Conservation (phyloP, 208 protist genomes). For the Wallacemonas sp. region DNA sequence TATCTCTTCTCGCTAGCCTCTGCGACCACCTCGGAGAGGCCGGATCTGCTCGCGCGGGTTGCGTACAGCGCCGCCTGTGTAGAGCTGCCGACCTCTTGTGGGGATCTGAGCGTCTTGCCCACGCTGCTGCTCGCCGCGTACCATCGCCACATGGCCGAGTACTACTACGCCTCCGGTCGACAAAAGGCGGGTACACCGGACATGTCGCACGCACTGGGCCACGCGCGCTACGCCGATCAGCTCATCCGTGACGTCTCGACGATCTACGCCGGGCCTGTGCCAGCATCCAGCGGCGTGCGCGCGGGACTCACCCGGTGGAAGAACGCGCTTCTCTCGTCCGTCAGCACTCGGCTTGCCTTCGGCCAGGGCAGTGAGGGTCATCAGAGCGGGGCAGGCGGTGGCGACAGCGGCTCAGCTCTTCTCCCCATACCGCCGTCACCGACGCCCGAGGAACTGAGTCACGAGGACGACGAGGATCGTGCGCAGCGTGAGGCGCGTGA, state of each 20-base stretch:
- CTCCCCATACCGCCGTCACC: constrained; percentile 12
- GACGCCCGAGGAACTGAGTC: neutral
- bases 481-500: neutral
- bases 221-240: constrained; percentile 54
- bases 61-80: constrained; percentile 41
- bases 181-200: constrained; percentile 26
- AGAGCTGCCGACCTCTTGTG: constrained; percentile 19
- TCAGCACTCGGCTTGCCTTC: neutral
- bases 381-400: neutral
- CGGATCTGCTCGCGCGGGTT: constrained; percentile 51
- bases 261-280: neutral
- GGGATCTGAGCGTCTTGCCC: constrained; percentile 35
- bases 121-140: constrained; percentile 54
- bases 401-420: neutral
- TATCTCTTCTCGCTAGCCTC: constrained; percentile 68
- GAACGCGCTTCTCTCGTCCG: neutral
- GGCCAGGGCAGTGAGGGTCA: neutral
- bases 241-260: constrained; percentile 30
- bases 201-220: constrained; percentile 62
- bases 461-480: constrained; percentile 4
- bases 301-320: neutral
- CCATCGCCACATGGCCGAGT: constrained; percentile 58
- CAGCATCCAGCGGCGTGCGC: neutral
- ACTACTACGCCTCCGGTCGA: constrained; percentile 36
- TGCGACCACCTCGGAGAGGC: constrained; percentile 33